Evolutionary conservation across 2,329 filamentous ascomycete species (phyloP), one percentile per base, ranked within the genome.

Genomic region (Penicillium sp.): DNA sequence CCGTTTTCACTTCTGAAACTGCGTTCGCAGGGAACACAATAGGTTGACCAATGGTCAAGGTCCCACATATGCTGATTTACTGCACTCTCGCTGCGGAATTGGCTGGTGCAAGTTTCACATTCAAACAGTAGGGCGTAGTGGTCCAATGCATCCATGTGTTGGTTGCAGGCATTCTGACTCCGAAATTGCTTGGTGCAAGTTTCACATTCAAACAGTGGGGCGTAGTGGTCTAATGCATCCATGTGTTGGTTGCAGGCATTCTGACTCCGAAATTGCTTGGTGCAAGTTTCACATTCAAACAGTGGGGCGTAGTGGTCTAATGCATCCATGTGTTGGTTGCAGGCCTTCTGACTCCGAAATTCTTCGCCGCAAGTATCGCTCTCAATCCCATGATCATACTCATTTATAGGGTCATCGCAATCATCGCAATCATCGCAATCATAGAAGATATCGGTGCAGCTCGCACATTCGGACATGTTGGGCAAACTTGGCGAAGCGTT

Each of bases 1-100:
- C 65, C 68, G 41, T 75, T 74, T 20, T 58, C 61, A 50, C n/a
- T 65, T 74, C 6, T 61, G 18, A 31, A 76, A 76, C 0, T 49
- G 18, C 61, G 59, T 6, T 68, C 31, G 55, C 75, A 77, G 4
- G 23, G 23, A 8, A 50, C 51, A 54, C 68, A 75, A 54, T 73
- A 73, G 43, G 62, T 57, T 31, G 54, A 57, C 49, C 60, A 75
- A 48, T 72, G 67, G 12, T 49, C 22, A 1, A 46, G n/a, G 6
- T 45, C 45, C 8, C 62, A 25, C 68, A 70, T 69, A 22, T 69
- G 68, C 40, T 66, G 57, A 12, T 56, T 18, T 18, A 54, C 55
- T 25, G 60, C 57, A 2, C 20, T 4, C 42, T 44, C 20, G 18
- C 42, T 57, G 12, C 37, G 18, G 44, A 67, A 68, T 2, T 15